Percentiles rank a stretch among this genome's conserved stretches.
Conservation (phyloP, 2,329 filamentous ascomycete genomes). For the Berkeleyomyces rouxiae region DNA sequence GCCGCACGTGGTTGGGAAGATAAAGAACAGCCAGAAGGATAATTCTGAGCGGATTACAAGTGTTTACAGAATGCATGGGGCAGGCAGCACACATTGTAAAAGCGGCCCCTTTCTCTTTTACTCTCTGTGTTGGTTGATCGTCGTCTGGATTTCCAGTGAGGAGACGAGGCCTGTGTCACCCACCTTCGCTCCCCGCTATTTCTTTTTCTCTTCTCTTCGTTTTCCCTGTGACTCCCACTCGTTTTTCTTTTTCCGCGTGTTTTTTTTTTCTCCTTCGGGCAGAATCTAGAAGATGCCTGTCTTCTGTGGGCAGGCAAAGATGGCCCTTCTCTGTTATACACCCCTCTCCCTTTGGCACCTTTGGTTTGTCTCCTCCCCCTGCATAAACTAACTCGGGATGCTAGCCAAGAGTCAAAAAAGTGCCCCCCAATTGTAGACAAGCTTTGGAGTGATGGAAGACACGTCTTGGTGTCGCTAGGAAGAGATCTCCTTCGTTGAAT, state of each 20-base stretch:
- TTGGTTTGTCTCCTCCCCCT: not conserved
- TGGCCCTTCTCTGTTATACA: not conserved
- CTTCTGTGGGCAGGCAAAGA: not conserved
- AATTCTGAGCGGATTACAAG: too few relatives aligned
- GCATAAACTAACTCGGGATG: not conserved
- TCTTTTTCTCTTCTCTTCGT: not conserved
- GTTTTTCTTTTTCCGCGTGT: too few relatives aligned
- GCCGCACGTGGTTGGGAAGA: too few relatives aligned
- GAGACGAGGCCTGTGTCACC: not conserved
- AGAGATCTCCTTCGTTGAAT: not conserved
- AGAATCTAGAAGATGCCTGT: not conserved
- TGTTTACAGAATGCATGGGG: too few relatives aligned
- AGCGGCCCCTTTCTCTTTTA: not conserved
- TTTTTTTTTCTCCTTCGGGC: not conserved
- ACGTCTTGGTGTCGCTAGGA: not conserved
- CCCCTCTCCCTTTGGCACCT: not conserved
- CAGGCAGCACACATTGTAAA: not conserved
- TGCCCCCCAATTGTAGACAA: not conserved
- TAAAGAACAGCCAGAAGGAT: too few relatives aligned
- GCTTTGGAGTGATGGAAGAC: not conserved
- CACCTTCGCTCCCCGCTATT: not conserved
- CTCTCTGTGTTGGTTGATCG: not conserved
- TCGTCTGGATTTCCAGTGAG: not conserved
- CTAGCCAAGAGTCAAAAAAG: not conserved
- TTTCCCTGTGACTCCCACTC: too few relatives aligned